Evolutionary conservation across 2,329 filamentous ascomycete species (phyloP).

Genomic region (Xylariaceae sp.): DNA sequence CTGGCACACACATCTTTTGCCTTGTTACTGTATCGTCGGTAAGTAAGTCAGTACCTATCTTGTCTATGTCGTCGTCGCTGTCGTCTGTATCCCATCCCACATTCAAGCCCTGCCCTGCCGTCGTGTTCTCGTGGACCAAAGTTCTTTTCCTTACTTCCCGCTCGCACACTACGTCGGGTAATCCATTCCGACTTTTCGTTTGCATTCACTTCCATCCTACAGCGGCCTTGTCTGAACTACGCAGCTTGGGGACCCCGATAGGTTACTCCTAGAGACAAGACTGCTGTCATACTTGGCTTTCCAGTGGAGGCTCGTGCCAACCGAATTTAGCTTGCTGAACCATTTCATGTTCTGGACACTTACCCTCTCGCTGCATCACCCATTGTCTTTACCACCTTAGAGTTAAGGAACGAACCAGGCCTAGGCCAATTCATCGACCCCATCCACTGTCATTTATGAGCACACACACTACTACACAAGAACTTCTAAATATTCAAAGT

Average conservation of each 20-base stretch:
- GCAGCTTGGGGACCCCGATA: no score
- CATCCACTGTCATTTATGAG: no score
- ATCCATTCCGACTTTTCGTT: no score
- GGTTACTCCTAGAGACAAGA: no score
- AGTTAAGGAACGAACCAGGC: no score
- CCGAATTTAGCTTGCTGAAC: not conserved
- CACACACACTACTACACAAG: no score
- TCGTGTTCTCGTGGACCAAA: not conserved
- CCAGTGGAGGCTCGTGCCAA: not conserved
- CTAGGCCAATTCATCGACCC: no score
- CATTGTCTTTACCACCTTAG: not conserved
- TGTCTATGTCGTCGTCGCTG: not conserved
- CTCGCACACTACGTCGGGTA: not conserved
- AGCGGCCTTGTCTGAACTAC: no score
- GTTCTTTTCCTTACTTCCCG: not conserved
- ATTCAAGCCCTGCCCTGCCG: not conserved
- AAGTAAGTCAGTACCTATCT: conserved; percentile 7
- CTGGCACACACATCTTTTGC: not conserved
- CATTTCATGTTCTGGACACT: not conserved
- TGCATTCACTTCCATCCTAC: no score
- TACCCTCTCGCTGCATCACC: not conserved
- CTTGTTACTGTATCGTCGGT: not conserved
- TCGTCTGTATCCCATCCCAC: not conserved
- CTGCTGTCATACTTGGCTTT: not conserved
- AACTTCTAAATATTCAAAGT: not conserved